Percentiles rank a stretch among this genome's conserved stretches.
These are phyloP conservation scores for Pseudovirgaria hyperparasitica DNA, from an alignment of 2,329 filamentous ascomycete species.

Conservation along the genomic window DNA sequence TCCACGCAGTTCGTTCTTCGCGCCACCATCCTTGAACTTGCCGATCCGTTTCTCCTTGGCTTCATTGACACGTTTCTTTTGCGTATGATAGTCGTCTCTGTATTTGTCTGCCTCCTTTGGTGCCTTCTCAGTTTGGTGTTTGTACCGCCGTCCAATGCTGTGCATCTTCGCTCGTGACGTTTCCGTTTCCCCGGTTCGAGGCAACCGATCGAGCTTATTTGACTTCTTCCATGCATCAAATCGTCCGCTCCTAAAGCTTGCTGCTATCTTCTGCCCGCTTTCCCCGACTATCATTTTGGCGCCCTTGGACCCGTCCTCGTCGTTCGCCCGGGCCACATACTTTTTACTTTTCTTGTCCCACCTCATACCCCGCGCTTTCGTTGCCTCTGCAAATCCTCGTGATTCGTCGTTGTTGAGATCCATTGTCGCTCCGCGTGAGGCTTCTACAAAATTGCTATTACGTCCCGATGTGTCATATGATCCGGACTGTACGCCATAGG, in stretches of 20 bases:
- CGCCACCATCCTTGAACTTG: conserved; percentile 58
- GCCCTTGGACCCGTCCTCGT: conserved; percentile 77
- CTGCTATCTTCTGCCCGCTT: conserved; percentile 89
- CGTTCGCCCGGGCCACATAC: conserved; percentile 83
- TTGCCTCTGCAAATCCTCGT: conserved; percentile 66
- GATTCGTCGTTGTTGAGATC: conserved; percentile 85
- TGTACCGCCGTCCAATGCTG: conserved; percentile 48
- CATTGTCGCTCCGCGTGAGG: conserved; percentile 80
- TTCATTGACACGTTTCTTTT: conserved; percentile 80
- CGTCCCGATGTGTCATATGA: conserved; percentile 37
- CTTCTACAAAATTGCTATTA: conserved; percentile 68
- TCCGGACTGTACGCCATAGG: conserved; percentile 84
- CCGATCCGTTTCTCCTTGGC: conserved; percentile 76
- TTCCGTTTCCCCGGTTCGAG: conserved; percentile 74
- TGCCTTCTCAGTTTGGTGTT: conserved; percentile 75
- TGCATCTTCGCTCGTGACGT: conserved; percentile 13
- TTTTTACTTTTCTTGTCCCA: conserved; percentile 98
- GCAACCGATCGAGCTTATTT: conserved; percentile 67
- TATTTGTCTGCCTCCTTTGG: conserved; percentile 91
- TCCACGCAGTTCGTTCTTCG: conserved; percentile 66
- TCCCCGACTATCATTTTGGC: conserved; percentile 72
- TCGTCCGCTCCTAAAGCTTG: conserved; percentile 81
- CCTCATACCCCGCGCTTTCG: conserved; percentile 61
- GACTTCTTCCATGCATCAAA: conserved; percentile 88
- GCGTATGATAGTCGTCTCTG: conserved; percentile 77